These are phyloP conservation scores for Dactylonectria macrodidyma DNA, from an alignment of 2,329 filamentous ascomycete species.

Conservation along the genomic window DNA sequence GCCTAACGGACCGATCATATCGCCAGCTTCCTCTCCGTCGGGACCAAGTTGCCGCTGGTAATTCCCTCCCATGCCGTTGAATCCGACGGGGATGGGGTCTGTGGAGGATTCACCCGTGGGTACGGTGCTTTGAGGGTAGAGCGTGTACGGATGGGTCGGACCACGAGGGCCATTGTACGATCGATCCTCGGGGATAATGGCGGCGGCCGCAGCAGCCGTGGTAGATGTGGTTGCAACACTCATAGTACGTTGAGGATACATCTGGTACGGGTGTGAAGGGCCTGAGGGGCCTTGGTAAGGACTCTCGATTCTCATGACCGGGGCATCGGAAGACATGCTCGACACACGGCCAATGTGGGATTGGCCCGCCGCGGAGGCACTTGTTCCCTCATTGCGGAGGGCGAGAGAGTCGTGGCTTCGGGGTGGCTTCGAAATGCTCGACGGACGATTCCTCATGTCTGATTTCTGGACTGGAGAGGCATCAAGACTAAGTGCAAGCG, in stretches of 20 bases:
- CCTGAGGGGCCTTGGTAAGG: conserved; percentile 79
- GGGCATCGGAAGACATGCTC: conserved; percentile 55
- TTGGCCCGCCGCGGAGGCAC: conserved; percentile 36
- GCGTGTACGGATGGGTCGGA: conserved; percentile 87
- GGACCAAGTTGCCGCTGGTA: conserved; percentile 83
- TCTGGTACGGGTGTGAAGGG: conserved; percentile 87
- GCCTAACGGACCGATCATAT: conserved; percentile 88
- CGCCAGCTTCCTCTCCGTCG: conserved; percentile 88
- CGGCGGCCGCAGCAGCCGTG: conserved; percentile 73
- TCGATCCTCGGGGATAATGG: conserved; percentile 52
- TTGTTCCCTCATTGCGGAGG: conserved; percentile 66
- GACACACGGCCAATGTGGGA: conserved; percentile 43
- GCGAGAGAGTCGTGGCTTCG: conserved; percentile 65
- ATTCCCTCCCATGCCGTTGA: conserved; percentile 75
- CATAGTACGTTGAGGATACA: conserved; percentile 82
- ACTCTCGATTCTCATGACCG: conserved; percentile 65
- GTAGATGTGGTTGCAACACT: conserved; percentile 83
- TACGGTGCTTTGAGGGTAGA: conserved; percentile 87
- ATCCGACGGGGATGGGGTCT: conserved; percentile 77
- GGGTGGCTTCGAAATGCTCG: conserved; percentile 70
- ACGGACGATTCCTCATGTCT: conserved; percentile 58
- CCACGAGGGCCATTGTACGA: conserved; percentile 73
- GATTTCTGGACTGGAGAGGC: conserved; percentile 42
- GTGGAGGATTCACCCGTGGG: conserved; percentile 62
- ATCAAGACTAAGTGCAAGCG: conserved; percentile 35